These are phyloP conservation scores for Avena insularis DNA, from an alignment of 176 grass and related monocot genomes.

Conservation along the genomic window DNA sequence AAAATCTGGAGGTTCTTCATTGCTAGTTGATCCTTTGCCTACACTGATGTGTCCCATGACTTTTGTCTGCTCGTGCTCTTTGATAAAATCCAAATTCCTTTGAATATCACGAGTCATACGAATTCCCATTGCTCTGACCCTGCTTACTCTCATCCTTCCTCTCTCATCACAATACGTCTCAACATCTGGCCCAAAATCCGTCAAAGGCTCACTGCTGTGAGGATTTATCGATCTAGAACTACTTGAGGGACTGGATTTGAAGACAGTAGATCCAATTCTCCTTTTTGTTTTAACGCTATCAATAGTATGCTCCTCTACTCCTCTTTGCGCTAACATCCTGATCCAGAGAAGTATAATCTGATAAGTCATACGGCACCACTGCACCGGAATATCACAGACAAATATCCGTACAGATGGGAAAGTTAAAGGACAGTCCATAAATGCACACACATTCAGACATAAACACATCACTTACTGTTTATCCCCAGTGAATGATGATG, in stretches of 20 bases:
- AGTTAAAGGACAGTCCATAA: slow-evolving; percentile 7
- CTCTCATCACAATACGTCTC: slow-evolving; percentile 91
- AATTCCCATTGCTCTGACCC: slow-evolving; percentile 89
- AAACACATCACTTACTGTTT: slow-evolving; percentile 77
- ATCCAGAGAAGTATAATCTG: slow-evolving; percentile 32
- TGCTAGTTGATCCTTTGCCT: slow-evolving; percentile 45
- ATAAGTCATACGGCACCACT: background rate
- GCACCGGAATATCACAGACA: slow-evolving; percentile 14
- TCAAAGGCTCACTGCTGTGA: slow-evolving; percentile 43
- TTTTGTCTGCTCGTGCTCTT: slow-evolving; percentile 77
- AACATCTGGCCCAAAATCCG: slow-evolving; percentile 78
- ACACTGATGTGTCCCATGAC: slow-evolving; percentile 37
- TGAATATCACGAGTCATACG: slow-evolving; percentile 98
- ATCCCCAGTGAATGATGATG: slow-evolving; percentile 94
- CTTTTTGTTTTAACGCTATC: slow-evolving; percentile 41
- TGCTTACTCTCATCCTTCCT: slow-evolving; percentile 80
- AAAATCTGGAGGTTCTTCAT: slow-evolving; percentile 49
- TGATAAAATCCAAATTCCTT: slow-evolving; percentile 96
- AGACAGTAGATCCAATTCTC: slow-evolving; percentile 48
- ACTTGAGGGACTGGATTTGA: slow-evolving; percentile 49
- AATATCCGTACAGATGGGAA: slow-evolving; percentile 13
- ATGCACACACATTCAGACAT: slow-evolving; percentile 21
- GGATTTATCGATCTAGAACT: slow-evolving; percentile 55
- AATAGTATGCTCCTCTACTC: slow-evolving; percentile 54
- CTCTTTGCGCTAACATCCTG: slow-evolving; percentile 62